These are phyloP conservation scores for Candida chauliodis DNA, from an alignment of 805 yeast species.

Conservation along the genomic window DNA sequence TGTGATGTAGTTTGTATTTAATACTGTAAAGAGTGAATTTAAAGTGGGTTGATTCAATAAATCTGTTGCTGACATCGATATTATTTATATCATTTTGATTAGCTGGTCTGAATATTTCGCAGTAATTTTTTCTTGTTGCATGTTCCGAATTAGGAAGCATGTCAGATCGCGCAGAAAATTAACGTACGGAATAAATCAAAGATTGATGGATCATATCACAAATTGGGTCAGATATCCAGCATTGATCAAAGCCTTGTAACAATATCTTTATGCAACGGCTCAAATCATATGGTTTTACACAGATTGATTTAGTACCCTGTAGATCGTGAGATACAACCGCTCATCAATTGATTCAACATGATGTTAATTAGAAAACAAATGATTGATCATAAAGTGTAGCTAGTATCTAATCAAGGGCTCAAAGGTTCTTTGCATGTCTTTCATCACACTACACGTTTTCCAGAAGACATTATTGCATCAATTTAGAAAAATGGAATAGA, in stretches of 20 bases:
- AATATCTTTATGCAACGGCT: too few species aligned
- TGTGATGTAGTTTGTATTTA: neutral
- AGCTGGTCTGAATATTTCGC: constrained; percentile 5
- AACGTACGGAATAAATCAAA: neutral
- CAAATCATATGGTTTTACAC: too few species aligned
- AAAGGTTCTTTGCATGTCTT: too few species aligned
- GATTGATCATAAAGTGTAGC: too few species aligned
- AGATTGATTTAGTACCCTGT: too few species aligned
- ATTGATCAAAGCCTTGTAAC: constrained; percentile 1
- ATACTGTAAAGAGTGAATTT: neutral
- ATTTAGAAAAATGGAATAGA: too few species aligned
- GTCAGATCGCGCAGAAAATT: constrained; percentile 2
- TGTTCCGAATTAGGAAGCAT: constrained; percentile 9
- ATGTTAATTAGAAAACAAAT: too few species aligned
- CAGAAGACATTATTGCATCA: too few species aligned
- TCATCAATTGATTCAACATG: too few species aligned
- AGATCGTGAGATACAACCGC: too few species aligned
- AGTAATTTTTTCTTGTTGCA: constrained; percentile 8
- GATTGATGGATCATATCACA: neutral
- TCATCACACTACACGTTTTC: too few species aligned
- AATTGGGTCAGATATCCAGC: neutral
- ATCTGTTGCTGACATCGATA: neutral
- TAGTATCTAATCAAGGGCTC: too few species aligned
- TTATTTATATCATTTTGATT: constrained; percentile 1
- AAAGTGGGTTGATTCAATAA: constrained; percentile 1